Base-by-base conservation (phyloP, 306 rosid species). In the Mimosa pudica region DNA sequence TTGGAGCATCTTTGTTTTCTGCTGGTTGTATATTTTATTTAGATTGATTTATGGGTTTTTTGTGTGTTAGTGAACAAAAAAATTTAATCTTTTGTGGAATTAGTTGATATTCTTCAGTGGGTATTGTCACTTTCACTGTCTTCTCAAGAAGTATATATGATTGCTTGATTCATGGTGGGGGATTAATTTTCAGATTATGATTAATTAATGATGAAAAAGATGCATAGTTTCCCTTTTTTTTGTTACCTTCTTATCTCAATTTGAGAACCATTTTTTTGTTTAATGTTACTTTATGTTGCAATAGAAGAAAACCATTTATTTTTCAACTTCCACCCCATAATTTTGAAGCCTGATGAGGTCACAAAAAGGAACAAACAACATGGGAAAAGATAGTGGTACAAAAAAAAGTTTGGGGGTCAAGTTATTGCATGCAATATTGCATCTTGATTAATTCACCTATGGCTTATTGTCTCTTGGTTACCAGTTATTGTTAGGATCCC, bases 391-490 rank as follows among this genome's bases (percentile, higher is more conserved):
- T 35, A 13, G 20, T 33, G 2, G 72, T 51, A 44, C n/a, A 67
- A 44, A 12, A 20, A 7, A 16, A 55, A 49, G 38, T 55, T 44
- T 79, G 47, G 9, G 10, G 33, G 20, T 64, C 48, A 36, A 32
- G 58, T 75, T 78, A 70, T 71, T 61, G 61, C 80, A n/a, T 83
- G 71, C 57, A 68, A 4, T 14, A 66, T 45, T 83, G 49, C 58
- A 71, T 3, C 18, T 71, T 45, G 45, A 48, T 80, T 38, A 71
- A 64, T 77, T 54, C 42, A 47, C 74, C 8, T 36, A n/a, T 70
- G 55, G 74, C 64, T n/a, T 60, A 24, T 71, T 75, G 20, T 49
- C 58, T 48, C 38, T 55, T 18, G 38, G 57, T 47, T 75, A 57
- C n/a, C 60, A 70, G 68, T 48, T 1, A 9, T 12, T 46, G 51